Conservation (phyloP, 1,139 yeast species). For the Yamadazyma blattariae region DNA sequence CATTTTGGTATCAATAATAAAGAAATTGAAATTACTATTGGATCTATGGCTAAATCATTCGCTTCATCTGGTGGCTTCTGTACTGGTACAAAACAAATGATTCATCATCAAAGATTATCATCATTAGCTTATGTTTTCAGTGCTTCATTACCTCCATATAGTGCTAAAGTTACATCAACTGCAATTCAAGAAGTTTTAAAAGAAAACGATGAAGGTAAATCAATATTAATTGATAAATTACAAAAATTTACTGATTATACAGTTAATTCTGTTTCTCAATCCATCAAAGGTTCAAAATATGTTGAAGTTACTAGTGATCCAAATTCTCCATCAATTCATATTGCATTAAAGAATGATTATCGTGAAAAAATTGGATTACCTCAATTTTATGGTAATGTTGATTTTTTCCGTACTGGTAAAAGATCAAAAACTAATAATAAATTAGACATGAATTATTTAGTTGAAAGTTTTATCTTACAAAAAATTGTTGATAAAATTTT, state of each 20-base stretch:
- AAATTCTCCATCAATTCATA: conserved; percentile 66
- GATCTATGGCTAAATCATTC: conserved; percentile 78
- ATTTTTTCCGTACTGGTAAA: conserved; percentile 37
- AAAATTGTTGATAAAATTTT: conserved; percentile 56
- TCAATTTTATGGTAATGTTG: conserved; percentile 43
- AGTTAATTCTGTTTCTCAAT: conserved; percentile 17
- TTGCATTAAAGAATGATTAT: conserved; percentile 46
- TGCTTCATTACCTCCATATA: conserved; percentile 92
- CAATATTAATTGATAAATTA: conserved; percentile 26
- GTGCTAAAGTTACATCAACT: conserved; percentile 70
- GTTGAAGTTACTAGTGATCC: conserved; percentile 56
- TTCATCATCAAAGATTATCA: conserved; percentile 88
- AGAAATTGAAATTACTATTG: conserved; percentile 80
- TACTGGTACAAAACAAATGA: conserved; percentile 80
- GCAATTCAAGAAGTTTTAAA: conserved; percentile 45
- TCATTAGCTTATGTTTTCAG: conserved; percentile 89
- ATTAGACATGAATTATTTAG: conserved; percentile 47
- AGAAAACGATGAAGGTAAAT: conserved; percentile 34
- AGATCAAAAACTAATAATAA: conserved; percentile 31
- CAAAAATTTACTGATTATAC: conserved; percentile 22
- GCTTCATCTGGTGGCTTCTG: conserved; percentile 97
- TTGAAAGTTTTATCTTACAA: conserved; percentile 64
- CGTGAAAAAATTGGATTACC: conserved; percentile 46
- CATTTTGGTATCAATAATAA: conserved; percentile 59
- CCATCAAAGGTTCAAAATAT: conserved; percentile 23